phyloP scores from a whole-genome alignment of 2,329 filamentous ascomycete species.

The Neophaeococcomyces aloes region DNA sequence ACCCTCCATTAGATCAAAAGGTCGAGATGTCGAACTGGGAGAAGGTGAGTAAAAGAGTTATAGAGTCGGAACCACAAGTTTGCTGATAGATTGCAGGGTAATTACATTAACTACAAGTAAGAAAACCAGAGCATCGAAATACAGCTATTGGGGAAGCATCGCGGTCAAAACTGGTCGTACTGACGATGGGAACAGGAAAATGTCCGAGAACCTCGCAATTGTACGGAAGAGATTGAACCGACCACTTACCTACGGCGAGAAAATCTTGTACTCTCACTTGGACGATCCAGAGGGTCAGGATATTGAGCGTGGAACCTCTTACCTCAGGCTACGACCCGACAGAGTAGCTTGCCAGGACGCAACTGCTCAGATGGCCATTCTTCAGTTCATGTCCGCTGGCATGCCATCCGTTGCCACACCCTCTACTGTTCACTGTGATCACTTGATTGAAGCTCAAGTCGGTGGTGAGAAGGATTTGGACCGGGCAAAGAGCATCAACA shows the following conservation, averaged over 20 bases:
- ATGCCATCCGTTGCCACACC: constrained; percentile 93
- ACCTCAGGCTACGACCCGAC: constrained; percentile 92
- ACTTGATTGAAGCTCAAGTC: constrained; percentile 95
- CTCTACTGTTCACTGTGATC: constrained; percentile 94
- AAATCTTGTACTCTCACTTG: constrained; percentile 97
- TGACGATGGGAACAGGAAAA: constrained; percentile 53
- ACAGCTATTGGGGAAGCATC: too few species aligned
- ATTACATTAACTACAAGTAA: constrained; percentile 92
- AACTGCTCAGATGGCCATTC: constrained; percentile 97
- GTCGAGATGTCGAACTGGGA: constrained; percentile 98
- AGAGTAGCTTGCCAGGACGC: constrained; percentile 99
- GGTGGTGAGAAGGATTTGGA: constrained; percentile 90
- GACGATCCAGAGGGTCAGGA: constrained; percentile 95
- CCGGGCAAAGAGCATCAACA: constrained; percentile 86
- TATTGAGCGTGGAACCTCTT: constrained; percentile 88
- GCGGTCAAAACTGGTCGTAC: not conserved
- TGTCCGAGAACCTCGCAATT: constrained; percentile 91
- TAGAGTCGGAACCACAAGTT: constrained; percentile 22
- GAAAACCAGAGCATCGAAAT: constrained; percentile 10
- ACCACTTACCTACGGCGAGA: constrained; percentile 91
- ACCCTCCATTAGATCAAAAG: constrained; percentile 77
- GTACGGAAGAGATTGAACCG: constrained; percentile 83
- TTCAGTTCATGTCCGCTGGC: constrained; percentile 99
- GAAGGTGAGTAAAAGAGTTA: constrained; percentile 40
- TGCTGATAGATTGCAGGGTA: constrained; percentile 40